A percentile compares a stretch with the other conserved stretches of the same genome.
phyloP scores from a whole-genome alignment of 1,284 basidiomycete species.

The Leccinum fallax region DNA sequence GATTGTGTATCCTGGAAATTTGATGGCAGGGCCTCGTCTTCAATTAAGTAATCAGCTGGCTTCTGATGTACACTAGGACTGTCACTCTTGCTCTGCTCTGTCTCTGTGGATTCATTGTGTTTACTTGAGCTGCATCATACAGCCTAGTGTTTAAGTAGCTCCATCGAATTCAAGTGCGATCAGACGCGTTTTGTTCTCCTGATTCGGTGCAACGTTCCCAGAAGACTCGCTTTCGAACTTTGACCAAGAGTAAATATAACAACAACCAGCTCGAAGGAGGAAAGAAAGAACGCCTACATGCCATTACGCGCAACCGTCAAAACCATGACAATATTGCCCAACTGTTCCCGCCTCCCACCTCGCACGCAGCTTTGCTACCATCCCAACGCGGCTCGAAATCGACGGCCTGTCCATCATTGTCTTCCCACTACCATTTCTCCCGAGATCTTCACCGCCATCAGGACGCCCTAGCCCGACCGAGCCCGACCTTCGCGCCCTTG shows the following conservation, averaged over 20 bases:
- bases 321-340: not conserved
- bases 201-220: not conserved
- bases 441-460: not conserved
- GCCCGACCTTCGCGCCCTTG: not conserved
- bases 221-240: not conserved
- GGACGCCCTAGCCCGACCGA: not conserved
- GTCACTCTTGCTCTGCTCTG: not conserved
- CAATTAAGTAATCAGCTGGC: too few species aligned
- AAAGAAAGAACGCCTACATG: not conserved
- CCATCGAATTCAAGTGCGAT: not conserved
- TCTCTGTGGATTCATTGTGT: too few species aligned
- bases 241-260: not conserved
- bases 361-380: constrained; percentile 26
- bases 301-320: not conserved
- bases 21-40: not conserved
- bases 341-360: constrained; percentile 20
- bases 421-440: not conserved
- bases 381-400: constrained; percentile 9
- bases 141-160: not conserved
- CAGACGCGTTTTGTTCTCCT: not conserved
- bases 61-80: not conserved
- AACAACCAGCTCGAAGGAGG: not conserved
- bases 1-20: not conserved
- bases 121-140: not conserved
- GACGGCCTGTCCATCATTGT: not conserved